Conservation (phyloP, 257 asterid genomes). For the Linderniella brevidens region DNA sequence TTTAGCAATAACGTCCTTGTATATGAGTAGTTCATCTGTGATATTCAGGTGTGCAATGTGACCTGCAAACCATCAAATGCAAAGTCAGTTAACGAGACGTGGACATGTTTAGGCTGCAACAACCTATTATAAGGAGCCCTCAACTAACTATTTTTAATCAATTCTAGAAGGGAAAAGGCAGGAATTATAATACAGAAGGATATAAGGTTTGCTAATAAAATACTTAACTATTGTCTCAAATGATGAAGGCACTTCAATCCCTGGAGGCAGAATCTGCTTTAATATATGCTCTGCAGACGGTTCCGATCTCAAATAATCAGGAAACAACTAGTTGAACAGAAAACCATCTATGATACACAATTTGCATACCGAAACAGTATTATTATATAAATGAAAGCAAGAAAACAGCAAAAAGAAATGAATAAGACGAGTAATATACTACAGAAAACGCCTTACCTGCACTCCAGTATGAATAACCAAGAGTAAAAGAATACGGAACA, state of each 20-base stretch:
- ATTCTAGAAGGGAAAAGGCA: conserved; percentile 1
- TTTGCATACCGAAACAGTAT: not conserved
- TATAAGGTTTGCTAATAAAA: conserved; percentile 10
- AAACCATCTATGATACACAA: not conserved
- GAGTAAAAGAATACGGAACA: conserved; percentile 55
- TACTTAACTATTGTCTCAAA: conserved; percentile 97
- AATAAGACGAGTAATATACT: not conserved
- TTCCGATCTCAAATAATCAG: not conserved
- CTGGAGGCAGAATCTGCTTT: conserved; percentile 81
- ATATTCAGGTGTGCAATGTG: conserved; percentile 89
- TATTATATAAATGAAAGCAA: not conserved
- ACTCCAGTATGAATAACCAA: conserved; percentile 80
- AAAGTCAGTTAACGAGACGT: conserved; percentile 13
- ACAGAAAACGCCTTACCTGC: conserved; percentile 37
- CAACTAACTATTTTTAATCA: conserved; percentile 1
- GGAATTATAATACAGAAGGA: not conserved
- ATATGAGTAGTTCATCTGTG: conserved; percentile 64
- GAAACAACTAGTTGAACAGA: not conserved
- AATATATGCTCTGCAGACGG: conserved; percentile 56
- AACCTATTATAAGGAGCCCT: not conserved
- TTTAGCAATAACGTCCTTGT: conserved; percentile 75
- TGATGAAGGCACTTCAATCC: conserved; percentile 81
- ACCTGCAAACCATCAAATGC: conserved; percentile 40
- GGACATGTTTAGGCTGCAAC: conserved; percentile 6
- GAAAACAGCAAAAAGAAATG: not conserved